Evolutionary conservation across 2,329 filamentous ascomycete genomes (phyloP).

Genomic region (Calonectria henricotiae): DNA sequence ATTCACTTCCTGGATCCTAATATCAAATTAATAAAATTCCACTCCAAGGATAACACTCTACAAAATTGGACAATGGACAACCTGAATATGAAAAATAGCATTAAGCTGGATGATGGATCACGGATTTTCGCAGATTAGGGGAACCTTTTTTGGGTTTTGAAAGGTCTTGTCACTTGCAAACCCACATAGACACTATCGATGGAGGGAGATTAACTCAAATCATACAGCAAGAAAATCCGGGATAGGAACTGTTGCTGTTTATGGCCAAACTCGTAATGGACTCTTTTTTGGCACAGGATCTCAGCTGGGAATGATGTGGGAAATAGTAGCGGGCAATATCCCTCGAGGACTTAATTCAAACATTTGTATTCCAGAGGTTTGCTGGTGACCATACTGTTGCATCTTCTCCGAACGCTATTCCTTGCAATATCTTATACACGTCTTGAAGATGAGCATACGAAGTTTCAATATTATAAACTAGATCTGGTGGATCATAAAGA

Average conservation of each 20-base stretch:
- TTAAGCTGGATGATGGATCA: slow-evolving; percentile 7
- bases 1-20: slow-evolving; percentile 9
- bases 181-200: neutral
- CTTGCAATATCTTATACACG: neutral
- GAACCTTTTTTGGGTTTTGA: neutral
- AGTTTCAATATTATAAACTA: neutral
- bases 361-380: too few species aligned
- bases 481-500: neutral
- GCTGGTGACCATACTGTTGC: too few species aligned
- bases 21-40: slow-evolving; percentile 5
- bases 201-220: neutral
- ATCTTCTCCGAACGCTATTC: neutral
- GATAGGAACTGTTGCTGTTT: neutral
- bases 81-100: neutral
- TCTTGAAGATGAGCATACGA: neutral
- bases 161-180: neutral
- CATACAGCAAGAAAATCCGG: neutral
- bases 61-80: slow-evolving; percentile 3
- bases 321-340: neutral
- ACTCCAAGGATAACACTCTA: neutral
- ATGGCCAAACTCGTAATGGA: too few species aligned
- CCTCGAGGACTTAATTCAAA: neutral
- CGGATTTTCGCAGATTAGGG: neutral
- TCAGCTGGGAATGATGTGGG: slow-evolving; percentile 8
- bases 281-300: slow-evolving; percentile 9